These are phyloP conservation scores for Diaporthe eres DNA, from an alignment of 2,329 filamentous ascomycete species.

Conservation along the genomic window DNA sequence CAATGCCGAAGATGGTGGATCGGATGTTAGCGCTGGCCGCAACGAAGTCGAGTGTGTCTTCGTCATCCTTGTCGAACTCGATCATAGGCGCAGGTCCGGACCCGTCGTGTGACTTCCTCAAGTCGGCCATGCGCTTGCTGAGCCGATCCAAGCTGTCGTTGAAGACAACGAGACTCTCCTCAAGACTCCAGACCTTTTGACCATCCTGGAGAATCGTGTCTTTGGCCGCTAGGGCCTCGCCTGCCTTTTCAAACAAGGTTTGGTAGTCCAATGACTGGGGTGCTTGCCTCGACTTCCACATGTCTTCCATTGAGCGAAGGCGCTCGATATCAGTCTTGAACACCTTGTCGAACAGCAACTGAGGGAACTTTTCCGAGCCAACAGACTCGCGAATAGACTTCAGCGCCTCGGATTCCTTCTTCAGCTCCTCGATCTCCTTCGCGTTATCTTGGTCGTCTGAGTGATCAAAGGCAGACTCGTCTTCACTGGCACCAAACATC, in stretches of 20 bases:
- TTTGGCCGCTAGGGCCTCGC: slow-evolving; percentile 62
- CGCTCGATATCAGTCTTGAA: slow-evolving; percentile 88
- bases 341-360: slow-evolving; percentile 92
- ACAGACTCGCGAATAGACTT: slow-evolving; percentile 86
- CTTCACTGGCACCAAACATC: slow-evolving; percentile 92
- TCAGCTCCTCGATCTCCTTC: slow-evolving; percentile 89
- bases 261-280: slow-evolving; percentile 83
- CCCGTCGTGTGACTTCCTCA: slow-evolving; percentile 64
- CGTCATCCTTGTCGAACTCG: slow-evolving; percentile 96
- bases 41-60: slow-evolving; percentile 95
- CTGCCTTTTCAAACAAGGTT: slow-evolving; percentile 66
- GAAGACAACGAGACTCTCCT: slow-evolving; percentile 90
- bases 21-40: slow-evolving; percentile 91
- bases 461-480: slow-evolving; percentile 85
- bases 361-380: slow-evolving; percentile 81
- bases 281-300: slow-evolving; percentile 89
- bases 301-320: slow-evolving; percentile 88
- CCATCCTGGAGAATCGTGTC: slow-evolving; percentile 74
- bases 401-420: slow-evolving; percentile 85
- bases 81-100: slow-evolving; percentile 74
- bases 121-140: slow-evolving; percentile 78
- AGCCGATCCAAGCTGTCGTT: slow-evolving; percentile 85
- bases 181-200: slow-evolving; percentile 84
- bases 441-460: slow-evolving; percentile 86
- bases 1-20: slow-evolving; percentile 90